These are phyloP conservation scores for Claviceps arundinis DNA, from an alignment of 2,329 filamentous ascomycete genomes.

Conservation along the genomic window DNA sequence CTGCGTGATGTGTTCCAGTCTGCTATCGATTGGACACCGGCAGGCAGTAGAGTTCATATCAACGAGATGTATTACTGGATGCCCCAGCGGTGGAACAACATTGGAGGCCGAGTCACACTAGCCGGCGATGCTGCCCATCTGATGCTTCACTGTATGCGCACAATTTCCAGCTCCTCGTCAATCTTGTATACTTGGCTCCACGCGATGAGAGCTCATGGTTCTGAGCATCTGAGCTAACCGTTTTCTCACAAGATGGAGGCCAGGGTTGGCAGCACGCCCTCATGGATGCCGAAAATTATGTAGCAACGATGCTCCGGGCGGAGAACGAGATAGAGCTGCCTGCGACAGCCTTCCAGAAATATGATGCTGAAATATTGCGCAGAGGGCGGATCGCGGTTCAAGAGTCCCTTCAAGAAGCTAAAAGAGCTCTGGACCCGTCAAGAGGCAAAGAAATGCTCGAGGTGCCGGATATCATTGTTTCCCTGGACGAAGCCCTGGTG, in stretches of 20 bases:
- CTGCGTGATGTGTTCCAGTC: conserved; percentile 19
- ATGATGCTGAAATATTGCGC: conserved; percentile 19
- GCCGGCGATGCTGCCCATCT: conserved; percentile 29
- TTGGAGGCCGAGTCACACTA: conserved; percentile 20
- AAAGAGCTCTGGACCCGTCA: conserved; percentile 16
- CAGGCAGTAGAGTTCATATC: conserved; percentile 16
- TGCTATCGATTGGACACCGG: conserved; percentile 21
- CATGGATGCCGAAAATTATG: conserved; percentile 24
- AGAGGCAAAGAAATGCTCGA: conserved; percentile 20
- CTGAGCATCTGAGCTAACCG: too few relatives aligned
- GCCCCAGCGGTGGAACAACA: conserved; percentile 18
- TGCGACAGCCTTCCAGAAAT: conserved; percentile 13
- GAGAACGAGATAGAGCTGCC: conserved; percentile 6
- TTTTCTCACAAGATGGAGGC: conserved; percentile 20
- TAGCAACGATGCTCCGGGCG: conserved; percentile 18
- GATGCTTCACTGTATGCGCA: conserved; percentile 26
- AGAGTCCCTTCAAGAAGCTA: conserved; percentile 20
- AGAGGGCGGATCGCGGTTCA: conserved; percentile 21
- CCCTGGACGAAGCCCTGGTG: too few relatives aligned
- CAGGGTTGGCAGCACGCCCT: conserved; percentile 32
- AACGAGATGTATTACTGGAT: conserved; percentile 26
- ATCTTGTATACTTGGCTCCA: background rate
- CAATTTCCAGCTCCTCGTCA: background rate
- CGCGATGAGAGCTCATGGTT: too few relatives aligned
- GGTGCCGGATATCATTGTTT: conserved; percentile 9